Evolutionary conservation across 305 asterid genomes (phyloP).

Genomic region (Fraxinus angustifolia): DNA sequence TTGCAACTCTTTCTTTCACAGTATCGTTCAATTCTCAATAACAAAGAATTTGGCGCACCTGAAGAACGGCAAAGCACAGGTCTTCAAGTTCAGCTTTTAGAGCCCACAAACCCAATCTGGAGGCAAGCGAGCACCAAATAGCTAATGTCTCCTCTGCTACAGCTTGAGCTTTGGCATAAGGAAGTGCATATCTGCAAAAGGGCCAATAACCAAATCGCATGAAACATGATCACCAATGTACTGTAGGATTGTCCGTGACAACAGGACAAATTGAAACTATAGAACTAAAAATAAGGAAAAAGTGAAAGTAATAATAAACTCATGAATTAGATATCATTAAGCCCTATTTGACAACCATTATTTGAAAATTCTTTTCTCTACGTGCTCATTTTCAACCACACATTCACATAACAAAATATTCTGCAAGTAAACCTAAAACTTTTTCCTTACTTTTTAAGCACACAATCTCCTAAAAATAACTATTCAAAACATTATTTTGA

Average conservation of each 20-base stretch:
- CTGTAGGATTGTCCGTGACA: neutral
- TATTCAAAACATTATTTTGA: neutral
- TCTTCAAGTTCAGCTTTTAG: conserved; percentile 98
- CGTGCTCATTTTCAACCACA: neutral
- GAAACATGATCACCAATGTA: conserved; percentile 13
- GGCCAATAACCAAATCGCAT: conserved; percentile 7
- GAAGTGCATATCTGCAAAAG: conserved; percentile 73
- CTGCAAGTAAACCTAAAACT: neutral
- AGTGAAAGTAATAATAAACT: neutral
- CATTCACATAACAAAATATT: too few relatives aligned
- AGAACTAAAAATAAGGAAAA: neutral
- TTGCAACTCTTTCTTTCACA: conserved; percentile 18
- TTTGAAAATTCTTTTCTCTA: neutral
- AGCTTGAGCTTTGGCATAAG: conserved; percentile 76
- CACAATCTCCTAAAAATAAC: neutral
- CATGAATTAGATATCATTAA: neutral
- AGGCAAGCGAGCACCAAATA: conserved; percentile 98
- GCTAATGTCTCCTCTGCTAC: conserved; percentile 91
- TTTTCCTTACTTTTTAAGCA: too few relatives aligned
- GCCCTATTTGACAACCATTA: neutral
- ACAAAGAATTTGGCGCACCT: conserved; percentile 45
- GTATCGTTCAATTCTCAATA: conserved; percentile 3
- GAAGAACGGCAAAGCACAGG: conserved; percentile 93
- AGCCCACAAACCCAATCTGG: conserved; percentile 96
- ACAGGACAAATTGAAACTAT: conserved; percentile 4